phyloP scores from a whole-genome alignment of 108 stramenopile species.

The Asterionellopsis glacialis region DNA sequence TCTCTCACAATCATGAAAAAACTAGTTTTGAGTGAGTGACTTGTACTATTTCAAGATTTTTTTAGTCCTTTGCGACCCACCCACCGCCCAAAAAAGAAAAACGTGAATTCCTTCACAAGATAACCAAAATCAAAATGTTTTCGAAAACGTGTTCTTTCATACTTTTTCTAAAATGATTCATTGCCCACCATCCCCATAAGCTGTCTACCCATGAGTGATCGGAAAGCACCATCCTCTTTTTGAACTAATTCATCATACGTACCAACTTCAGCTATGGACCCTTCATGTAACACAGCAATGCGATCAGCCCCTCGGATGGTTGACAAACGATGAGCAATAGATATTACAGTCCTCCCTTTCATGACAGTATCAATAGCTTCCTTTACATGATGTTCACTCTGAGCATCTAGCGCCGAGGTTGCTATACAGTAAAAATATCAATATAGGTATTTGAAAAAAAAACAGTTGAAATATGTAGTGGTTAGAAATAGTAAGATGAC shows the following conservation, averaged over 20 bases:
- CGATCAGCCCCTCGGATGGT: slow-evolving; percentile 83
- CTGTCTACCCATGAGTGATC: slow-evolving; percentile 43
- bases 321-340: slow-evolving; percentile 83
- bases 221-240: slow-evolving; percentile 28
- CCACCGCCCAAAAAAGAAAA: too few relatives aligned
- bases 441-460: too few relatives aligned
- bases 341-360: slow-evolving; percentile 66
- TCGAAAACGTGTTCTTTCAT: too few relatives aligned
- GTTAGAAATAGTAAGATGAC: background rate
- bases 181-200: slow-evolving; percentile 7
- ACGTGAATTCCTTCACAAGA: too few relatives aligned
- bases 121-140: too few relatives aligned
- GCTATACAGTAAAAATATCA: slow-evolving; percentile 32
- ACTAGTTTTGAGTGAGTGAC: too few relatives aligned
- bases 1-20: too few relatives aligned
- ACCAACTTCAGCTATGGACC: slow-evolving; percentile 77
- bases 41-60: too few relatives aligned
- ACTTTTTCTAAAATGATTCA: too few relatives aligned
- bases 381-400: slow-evolving; percentile 79
- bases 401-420: slow-evolving; percentile 87
- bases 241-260: slow-evolving; percentile 49
- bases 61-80: too few relatives aligned
- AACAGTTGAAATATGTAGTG: too few relatives aligned
- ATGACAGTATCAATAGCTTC: slow-evolving; percentile 62
- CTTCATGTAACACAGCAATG: slow-evolving; percentile 83